A percentile compares a stretch with the other conserved stretches of the same genome.
phyloP scores from a whole-genome alignment of 179 eudicot species.

The Amaranthus tricolor region DNA sequence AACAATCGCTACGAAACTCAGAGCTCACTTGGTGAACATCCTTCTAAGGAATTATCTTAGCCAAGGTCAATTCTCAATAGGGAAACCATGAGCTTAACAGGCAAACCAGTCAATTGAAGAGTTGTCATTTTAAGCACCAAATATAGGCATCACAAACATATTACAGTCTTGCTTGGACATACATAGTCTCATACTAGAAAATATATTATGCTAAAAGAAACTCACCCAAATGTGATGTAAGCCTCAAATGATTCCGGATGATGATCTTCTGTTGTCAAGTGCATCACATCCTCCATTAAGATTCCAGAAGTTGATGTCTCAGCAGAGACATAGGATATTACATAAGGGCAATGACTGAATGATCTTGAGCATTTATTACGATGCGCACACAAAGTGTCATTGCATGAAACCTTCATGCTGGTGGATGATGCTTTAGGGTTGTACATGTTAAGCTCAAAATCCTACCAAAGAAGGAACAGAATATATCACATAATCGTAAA shows the following conservation, averaged over 20 bases:
- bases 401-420: constrained; percentile 63
- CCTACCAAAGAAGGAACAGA: constrained; percentile 24
- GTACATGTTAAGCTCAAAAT: constrained; percentile 73
- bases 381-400: constrained; percentile 53
- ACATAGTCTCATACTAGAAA: not conserved
- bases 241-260: constrained; percentile 60
- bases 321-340: constrained; percentile 65
- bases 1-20: not conserved
- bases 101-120: not conserved
- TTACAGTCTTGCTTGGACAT: not conserved
- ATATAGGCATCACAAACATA: not conserved
- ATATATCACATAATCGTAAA: constrained; percentile 5
- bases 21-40: not conserved
- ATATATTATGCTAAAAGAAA: not conserved
- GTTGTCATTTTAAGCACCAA: not conserved
- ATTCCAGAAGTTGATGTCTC: constrained; percentile 82
- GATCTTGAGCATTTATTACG: constrained; percentile 44
- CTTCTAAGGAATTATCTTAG: not conserved
- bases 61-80: not conserved
- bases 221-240: constrained; percentile 79
- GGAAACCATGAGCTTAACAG: not conserved
- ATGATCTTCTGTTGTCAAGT: constrained; percentile 60
- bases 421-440: constrained; percentile 75
- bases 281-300: constrained; percentile 79
- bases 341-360: constrained; percentile 61